phyloP scores from a whole-genome alignment of 768 basidiomycete genomes.

The Amanita rimosa region DNA sequence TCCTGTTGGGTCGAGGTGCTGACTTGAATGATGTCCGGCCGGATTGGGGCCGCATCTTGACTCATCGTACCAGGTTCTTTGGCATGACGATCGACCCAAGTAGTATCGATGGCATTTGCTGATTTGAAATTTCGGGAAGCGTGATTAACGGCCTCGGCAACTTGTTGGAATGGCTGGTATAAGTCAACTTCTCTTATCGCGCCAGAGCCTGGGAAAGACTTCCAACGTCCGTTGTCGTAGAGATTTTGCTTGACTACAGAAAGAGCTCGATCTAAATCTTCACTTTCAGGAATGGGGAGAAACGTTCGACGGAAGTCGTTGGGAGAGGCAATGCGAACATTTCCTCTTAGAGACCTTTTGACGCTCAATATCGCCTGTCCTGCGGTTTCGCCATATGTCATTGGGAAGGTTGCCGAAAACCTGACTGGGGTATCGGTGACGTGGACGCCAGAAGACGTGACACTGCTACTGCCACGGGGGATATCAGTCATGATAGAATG shows the following conservation, averaged over 20 bases:
- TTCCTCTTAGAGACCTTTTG: background rate
- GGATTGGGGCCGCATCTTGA: background rate
- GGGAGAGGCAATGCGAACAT: background rate
- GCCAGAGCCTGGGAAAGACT: background rate
- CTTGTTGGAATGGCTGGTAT: background rate
- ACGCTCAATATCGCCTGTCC: background rate
- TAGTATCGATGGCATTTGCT: background rate
- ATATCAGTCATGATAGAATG: background rate
- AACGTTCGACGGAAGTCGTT: background rate
- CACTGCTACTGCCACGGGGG: background rate
- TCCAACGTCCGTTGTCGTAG: background rate
- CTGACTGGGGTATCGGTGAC: background rate
- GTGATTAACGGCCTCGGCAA: background rate
- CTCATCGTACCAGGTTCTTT: background rate
- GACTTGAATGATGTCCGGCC: background rate
- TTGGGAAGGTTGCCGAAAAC: no score
- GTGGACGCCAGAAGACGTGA: no score
- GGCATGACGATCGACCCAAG: background rate
- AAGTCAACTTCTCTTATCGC: background rate
- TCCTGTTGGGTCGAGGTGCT: background rate
- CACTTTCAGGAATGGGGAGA: no score
- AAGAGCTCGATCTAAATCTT: background rate
- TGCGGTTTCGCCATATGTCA: background rate
- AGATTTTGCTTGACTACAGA: background rate
- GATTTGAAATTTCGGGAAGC: background rate